Evolutionary conservation across 2,329 filamentous ascomycete genomes (phyloP).

Genomic region (Aspergillus carbonarius): DNA sequence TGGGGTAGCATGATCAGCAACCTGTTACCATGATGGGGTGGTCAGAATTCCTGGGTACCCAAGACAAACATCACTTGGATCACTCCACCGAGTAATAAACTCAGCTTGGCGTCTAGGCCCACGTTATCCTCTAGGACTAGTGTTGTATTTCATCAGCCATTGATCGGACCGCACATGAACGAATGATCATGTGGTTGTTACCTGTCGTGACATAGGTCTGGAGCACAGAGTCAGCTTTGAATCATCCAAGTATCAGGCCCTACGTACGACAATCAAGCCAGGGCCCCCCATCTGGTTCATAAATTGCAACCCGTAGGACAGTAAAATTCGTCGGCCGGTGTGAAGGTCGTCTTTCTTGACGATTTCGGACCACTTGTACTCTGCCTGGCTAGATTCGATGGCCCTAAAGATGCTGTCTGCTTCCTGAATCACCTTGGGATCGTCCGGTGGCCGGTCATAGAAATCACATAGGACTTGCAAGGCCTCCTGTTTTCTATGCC

Average conservation of each 20-base stretch:
- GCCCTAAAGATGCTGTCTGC: constrained; percentile 44
- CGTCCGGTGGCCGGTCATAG: constrained; percentile 23
- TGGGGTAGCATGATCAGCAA: constrained; percentile 10
- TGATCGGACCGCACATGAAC: not conserved
- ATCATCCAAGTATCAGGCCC: not conserved
- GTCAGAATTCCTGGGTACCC: constrained; percentile 14
- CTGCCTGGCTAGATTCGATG: constrained; percentile 39
- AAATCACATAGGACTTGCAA: constrained; percentile 30
- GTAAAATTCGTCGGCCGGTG: constrained; percentile 46
- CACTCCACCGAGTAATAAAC: constrained; percentile 49
- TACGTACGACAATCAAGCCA: constrained; percentile 47
- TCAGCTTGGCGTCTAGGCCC: constrained; percentile 44
- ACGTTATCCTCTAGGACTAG: constrained; percentile 48
- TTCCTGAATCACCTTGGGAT: constrained; percentile 29
- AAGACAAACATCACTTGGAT: constrained; percentile 33
- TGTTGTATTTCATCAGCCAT: not conserved
- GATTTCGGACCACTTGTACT: constrained; percentile 42
- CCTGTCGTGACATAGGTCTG: constrained; percentile 29
- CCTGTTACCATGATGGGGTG: not conserved
- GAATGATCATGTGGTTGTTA: constrained; percentile 8
- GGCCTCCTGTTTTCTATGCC: constrained; percentile 33
- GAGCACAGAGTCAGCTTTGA: not conserved
- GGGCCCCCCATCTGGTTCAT: constrained; percentile 54
- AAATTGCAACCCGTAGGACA: constrained; percentile 50
- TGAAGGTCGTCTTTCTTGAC: constrained; percentile 46